Evolutionary conservation across 768 basidiomycete genomes (phyloP).

Genomic region (Psilocybe azurescens): DNA sequence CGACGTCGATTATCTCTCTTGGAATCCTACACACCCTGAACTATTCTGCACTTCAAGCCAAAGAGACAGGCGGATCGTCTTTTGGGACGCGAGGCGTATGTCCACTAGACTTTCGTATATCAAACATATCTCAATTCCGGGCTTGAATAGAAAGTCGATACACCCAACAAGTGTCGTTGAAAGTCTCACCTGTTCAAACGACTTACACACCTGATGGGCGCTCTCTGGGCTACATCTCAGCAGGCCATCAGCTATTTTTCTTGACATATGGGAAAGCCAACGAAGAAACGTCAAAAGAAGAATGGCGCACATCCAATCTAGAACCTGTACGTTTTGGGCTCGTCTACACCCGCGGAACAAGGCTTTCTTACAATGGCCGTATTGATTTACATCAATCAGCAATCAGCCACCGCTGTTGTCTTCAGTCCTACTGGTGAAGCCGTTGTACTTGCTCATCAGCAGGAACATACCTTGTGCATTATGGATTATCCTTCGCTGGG

Average conservation of each 20-base stretch:
- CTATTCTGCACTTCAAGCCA: constrained; percentile 82
- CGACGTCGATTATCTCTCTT: constrained; percentile 82
- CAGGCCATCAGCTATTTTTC: constrained; percentile 64
- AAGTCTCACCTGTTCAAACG: constrained; percentile 66
- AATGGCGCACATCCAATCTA: constrained; percentile 53
- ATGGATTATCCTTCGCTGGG: constrained; percentile 70
- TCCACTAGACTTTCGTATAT: constrained; percentile 2
- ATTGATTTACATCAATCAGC: constrained; percentile 24
- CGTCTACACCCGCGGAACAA: background rate
- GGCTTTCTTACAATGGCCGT: no score
- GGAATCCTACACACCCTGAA: constrained; percentile 87
- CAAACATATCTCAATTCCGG: background rate
- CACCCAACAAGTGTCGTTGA: constrained; percentile 62
- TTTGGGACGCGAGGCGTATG: constrained; percentile 87
- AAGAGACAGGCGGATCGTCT: constrained; percentile 75
- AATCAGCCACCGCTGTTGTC: constrained; percentile 67
- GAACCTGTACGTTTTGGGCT: constrained; percentile 45
- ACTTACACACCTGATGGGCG: constrained; percentile 78
- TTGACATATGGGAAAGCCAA: constrained; percentile 59
- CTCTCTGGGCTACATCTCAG: constrained; percentile 65
- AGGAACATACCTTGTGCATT: constrained; percentile 69
- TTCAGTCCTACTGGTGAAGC: constrained; percentile 82
- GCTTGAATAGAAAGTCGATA: constrained; percentile 65
- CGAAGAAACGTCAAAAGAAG: constrained; percentile 49
- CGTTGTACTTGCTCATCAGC: constrained; percentile 66